Base-by-base conservation (phyloP, 2,329 filamentous ascomycete genomes). In the Hirsutella minnesotensis region DNA sequence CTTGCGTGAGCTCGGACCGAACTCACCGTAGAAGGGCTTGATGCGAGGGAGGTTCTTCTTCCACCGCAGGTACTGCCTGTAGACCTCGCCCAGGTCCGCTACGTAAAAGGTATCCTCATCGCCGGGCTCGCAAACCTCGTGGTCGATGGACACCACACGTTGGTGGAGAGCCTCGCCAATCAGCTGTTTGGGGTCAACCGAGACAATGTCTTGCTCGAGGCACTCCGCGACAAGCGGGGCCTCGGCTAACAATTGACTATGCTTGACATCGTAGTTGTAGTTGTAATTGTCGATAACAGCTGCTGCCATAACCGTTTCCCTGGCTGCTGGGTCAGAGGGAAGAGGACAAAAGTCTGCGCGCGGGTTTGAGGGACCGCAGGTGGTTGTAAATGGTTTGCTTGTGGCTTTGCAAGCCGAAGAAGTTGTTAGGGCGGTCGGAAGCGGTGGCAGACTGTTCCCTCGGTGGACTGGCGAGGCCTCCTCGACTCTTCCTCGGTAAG, bases 51-150 rank as follows among this genome's bases (percentile, higher is more conserved):
- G 72, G 61, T 94, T 90, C 72, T 82, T 78, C 79, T 95, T 96
- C 92, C 92, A 98, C 67, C 90, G 85, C 63, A 96, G 72, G 59
- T 96, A 90, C 78, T 98, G 92, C 67, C 92, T 87, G 69, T 98
- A 98, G 62, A 98, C 85, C 70, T 96, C 88, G 66, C 92, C 92
- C 58, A 98, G 80, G 70, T 98, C 92, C 57, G 88, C 90, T 55
- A 98, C 89, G 67, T 94, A 98, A 69, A 98, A 98, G 46, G 92
- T 84, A 67, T 96, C 92, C 69, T 98, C 92, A 45, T 94, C 92
- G 53, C 92, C 92, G 40, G 88, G 79, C 51, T 86, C 84, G 68
- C 92, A 98, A 56, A 74, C 74, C 61, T 96, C 86, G 57, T 86
- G 79, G 68, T 98, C 81, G 62, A 98, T 82, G 57, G 71, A 76